phyloP scores from a whole-genome alignment of 2,329 filamentous ascomycete species.

The Podosphaera aphanis region DNA sequence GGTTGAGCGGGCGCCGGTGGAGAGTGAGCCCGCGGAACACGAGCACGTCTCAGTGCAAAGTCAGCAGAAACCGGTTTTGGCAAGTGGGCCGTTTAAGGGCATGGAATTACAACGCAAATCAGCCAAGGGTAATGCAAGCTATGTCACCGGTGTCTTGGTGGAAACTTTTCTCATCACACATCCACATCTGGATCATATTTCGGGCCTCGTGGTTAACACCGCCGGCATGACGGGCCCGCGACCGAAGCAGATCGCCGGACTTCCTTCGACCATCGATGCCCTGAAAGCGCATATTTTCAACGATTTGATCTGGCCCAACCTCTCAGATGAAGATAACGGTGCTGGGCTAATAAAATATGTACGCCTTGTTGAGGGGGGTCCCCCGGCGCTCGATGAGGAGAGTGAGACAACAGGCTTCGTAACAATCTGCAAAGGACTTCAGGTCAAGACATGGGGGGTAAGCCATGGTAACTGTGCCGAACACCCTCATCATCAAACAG shows the following conservation, averaged over 20 bases:
- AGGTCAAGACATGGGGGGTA: conserved; percentile 68
- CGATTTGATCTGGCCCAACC: conserved; percentile 90
- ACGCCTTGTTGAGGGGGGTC: conserved; percentile 70
- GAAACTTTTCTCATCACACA: conserved; percentile 86
- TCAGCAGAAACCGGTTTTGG: conserved; percentile 20
- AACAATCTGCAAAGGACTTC: conserved; percentile 68
- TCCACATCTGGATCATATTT: conserved; percentile 87
- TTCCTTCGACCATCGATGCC: conserved; percentile 74
- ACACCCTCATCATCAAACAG: conserved; percentile 41
- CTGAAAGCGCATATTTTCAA: conserved; percentile 94
- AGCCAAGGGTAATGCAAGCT: conserved; percentile 53
- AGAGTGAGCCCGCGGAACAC: neutral
- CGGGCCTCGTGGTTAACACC: conserved; percentile 81
- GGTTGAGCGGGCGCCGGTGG: neutral
- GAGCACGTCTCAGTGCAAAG: neutral
- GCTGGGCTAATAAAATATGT: conserved; percentile 81
- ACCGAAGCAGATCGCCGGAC: conserved; percentile 65
- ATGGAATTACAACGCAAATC: conserved; percentile 44
- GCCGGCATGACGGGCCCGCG: conserved; percentile 58
- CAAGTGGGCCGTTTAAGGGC: conserved; percentile 57
- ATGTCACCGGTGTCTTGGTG: conserved; percentile 57
- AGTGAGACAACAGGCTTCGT: conserved; percentile 48
- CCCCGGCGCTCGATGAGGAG: conserved; percentile 56
- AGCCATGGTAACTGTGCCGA: conserved; percentile 81
- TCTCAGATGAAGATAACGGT: conserved; percentile 88